A percentile compares a stretch with the other conserved stretches of the same genome.
Evolutionary conservation across 768 basidiomycete genomes (phyloP).

Genomic region (Collybia sordida): DNA sequence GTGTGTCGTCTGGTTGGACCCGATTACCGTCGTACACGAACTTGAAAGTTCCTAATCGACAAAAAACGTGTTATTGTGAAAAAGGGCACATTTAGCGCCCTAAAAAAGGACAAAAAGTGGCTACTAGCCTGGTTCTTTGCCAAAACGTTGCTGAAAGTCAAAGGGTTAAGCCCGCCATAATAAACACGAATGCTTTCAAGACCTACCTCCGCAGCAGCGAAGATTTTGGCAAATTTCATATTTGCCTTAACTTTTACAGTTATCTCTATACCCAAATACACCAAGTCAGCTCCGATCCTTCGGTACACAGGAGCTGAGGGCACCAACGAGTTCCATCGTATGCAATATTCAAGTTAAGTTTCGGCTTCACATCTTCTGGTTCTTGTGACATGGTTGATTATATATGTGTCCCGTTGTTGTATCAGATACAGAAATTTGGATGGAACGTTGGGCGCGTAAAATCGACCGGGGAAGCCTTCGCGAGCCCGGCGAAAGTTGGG

Average conservation of each 20-base stretch:
- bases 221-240: slow-evolving; percentile 66
- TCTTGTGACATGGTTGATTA: slow-evolving; percentile 44
- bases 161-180: neutral
- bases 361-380: slow-evolving; percentile 65
- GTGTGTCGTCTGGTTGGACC: slow-evolving; percentile 48
- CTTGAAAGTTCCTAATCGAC: slow-evolving; percentile 54
- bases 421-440: too few relatives aligned
- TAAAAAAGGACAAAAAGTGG: neutral
- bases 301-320: neutral
- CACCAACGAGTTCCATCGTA: slow-evolving; percentile 55
- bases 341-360: slow-evolving; percentile 58
- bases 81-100: neutral
- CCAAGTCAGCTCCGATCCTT: neutral
- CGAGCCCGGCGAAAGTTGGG: slow-evolving; percentile 1
- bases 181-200: neutral
- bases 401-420: too few relatives aligned
- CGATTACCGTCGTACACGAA: slow-evolving; percentile 59
- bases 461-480: neutral
- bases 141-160: slow-evolving; percentile 52
- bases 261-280: slow-evolving; percentile 40
- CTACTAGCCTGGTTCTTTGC: slow-evolving; percentile 49
- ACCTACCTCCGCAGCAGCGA: slow-evolving; percentile 65
- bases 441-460: slow-evolving; percentile 1
- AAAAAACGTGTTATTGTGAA: neutral
- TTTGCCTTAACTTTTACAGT: slow-evolving; percentile 67